These are phyloP conservation scores for Arthrocladium fulminans DNA, from an alignment of 2,329 filamentous ascomycete species.

Conservation along the genomic window DNA sequence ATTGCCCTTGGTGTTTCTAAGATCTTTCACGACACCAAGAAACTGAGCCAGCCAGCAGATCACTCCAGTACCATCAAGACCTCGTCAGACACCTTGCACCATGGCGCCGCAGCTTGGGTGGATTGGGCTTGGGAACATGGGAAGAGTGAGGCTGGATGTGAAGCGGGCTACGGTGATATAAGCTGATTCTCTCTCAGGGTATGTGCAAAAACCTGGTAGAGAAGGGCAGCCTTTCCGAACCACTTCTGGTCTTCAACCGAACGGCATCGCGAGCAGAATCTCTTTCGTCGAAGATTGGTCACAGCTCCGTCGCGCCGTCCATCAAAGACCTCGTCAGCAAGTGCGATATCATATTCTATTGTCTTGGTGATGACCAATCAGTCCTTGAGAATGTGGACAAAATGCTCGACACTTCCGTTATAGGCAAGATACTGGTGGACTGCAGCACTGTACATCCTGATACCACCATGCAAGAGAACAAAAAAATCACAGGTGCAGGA, in stretches of 20 bases:
- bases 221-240: slow-evolving; percentile 62
- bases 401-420: slow-evolving; percentile 49
- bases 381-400: slow-evolving; percentile 54
- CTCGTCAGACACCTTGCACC: background rate
- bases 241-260: slow-evolving; percentile 67
- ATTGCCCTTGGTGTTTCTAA: no score
- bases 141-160: slow-evolving; percentile 50
- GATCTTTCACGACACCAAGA: no score
- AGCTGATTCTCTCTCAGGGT: slow-evolving; percentile 42
- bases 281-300: slow-evolving; percentile 43
- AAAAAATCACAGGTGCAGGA: slow-evolving; percentile 49
- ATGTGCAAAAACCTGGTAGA: slow-evolving; percentile 77
- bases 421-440: slow-evolving; percentile 72
- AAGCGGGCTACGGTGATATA: background rate
- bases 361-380: slow-evolving; percentile 68
- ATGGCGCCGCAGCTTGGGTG: slow-evolving; percentile 52
- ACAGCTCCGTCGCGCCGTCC: slow-evolving; percentile 54
- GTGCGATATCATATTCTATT: slow-evolving; percentile 73
- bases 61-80: background rate
- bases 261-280: slow-evolving; percentile 30
- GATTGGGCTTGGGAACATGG: slow-evolving; percentile 85
- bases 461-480: slow-evolving; percentile 59
- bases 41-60: background rate
- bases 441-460: slow-evolving; percentile 83
- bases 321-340: slow-evolving; percentile 57